Evolutionary conservation across 2,329 filamentous ascomycete species (phyloP), one percentile per base, ranked within the genome.

Genomic region (Ambrosiella cleistominuta): DNA sequence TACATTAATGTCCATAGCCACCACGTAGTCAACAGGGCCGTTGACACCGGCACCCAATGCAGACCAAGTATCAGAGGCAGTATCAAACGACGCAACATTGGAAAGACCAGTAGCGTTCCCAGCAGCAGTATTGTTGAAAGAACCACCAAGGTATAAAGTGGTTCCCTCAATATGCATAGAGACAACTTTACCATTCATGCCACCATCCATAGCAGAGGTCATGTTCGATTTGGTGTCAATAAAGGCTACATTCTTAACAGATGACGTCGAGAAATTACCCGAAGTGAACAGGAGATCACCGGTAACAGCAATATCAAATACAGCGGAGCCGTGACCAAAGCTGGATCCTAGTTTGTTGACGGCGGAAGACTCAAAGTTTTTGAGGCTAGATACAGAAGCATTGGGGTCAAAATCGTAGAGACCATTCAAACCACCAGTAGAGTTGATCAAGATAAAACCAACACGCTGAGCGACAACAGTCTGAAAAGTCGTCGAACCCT

Each of bases 401-500:
- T 67, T 64, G 0, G 90, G 87, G 64, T 94, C 79, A 66, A 87
- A 96, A 65, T 97, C 93, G 67, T 86, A 97, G 1, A 98, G 72
- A 7, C 89, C 89, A 66, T 96, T 96, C 57, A 98, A 73, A 2
- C 86, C 87, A 55, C 85, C 86, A 52, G 83, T 86, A 2, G 85
- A 85, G 62, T 82, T 82, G 63, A 83, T 76, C 52, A 88, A 74
- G 19, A 75, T 82, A 68, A 96, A 95, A 8, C 84, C 82, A 45
- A 97, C 82, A 58, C 86, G 80, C 66, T 94, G 90, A 7, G 93
- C 93, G n/a, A 98, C 93, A 63, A 97, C 73, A 1, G 85, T 86
- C 66, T 93, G 73, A 58, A 78, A 70, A 6, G 75, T 70, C 11
- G 71, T 70, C 68, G 89, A 85, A 44, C 79, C 82, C 38, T 76